Evolutionary conservation across 768 basidiomycete species (phyloP).

Genomic region (Lyophyllum semitale): DNA sequence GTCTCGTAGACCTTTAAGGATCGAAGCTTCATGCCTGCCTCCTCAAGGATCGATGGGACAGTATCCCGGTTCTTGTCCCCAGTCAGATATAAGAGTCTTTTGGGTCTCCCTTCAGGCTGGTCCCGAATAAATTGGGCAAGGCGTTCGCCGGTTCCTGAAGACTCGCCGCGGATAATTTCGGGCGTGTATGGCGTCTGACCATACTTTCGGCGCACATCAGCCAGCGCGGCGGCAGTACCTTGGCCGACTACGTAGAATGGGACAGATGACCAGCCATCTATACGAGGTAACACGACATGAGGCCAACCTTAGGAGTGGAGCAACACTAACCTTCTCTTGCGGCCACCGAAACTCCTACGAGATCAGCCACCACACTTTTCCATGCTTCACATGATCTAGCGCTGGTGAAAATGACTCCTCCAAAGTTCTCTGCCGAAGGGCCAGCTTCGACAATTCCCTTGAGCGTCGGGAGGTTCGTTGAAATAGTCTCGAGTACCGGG

Average conservation of each 20-base stretch:
- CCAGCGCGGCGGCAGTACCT: constrained; percentile 55
- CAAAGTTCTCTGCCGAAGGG: constrained; percentile 31
- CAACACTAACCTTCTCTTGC: constrained; percentile 14
- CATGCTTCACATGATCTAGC: constrained; percentile 78
- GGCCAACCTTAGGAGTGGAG: background rate
- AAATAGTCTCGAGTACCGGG: constrained; percentile 69
- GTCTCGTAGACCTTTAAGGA: constrained; percentile 74
- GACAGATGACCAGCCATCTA: constrained; percentile 51
- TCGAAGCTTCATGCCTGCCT: constrained; percentile 45
- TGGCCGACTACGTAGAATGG: constrained; percentile 84
- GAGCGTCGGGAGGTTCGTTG: constrained; percentile 51
- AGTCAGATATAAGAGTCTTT: constrained; percentile 68
- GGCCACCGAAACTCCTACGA: constrained; percentile 6
- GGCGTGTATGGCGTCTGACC: constrained; percentile 26
- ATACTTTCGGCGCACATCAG: constrained; percentile 30
- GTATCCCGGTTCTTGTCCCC: constrained; percentile 88
- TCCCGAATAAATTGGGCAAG: constrained; percentile 66
- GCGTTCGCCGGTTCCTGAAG: constrained; percentile 67
- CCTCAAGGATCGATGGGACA: constrained; percentile 49
- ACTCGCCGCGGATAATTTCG: constrained; percentile 39
- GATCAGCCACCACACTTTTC: constrained; percentile 40
- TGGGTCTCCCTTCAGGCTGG: constrained; percentile 23
- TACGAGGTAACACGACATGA: constrained; percentile 7
- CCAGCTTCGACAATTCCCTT: constrained; percentile 40
- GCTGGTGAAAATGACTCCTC: constrained; percentile 79